Percentiles rank a stretch among this genome's conserved stretches.
phyloP scores from a whole-genome alignment of 345 rosid species.

The Cardamine resedifolia region DNA sequence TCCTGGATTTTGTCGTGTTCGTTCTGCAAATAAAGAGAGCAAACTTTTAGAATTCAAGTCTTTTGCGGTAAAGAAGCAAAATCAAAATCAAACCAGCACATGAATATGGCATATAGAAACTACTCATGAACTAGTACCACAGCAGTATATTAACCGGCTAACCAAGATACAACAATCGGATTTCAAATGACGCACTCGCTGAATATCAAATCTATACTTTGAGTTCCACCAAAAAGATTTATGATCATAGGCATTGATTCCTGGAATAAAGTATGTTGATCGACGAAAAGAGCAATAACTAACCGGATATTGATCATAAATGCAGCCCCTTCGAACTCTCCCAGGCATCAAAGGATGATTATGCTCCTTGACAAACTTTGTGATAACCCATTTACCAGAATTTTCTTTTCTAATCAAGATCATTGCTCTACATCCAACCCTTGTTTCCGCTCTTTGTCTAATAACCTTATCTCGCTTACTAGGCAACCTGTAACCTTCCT shows the following conservation, averaged over 20 bases:
- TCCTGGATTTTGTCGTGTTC: conserved; percentile 92
- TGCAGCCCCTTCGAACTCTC: conserved; percentile 84
- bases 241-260: neutral
- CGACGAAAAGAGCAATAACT: conserved; percentile 39
- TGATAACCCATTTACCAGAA: conserved; percentile 91
- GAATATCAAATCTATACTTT: neutral
- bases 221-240: neutral
- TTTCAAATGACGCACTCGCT: neutral
- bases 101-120: conserved; percentile 8
- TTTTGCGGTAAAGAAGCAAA: conserved; percentile 2
- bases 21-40: conserved; percentile 50
- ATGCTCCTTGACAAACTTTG: conserved; percentile 91
- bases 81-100: conserved; percentile 16
- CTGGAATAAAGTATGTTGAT: neutral
- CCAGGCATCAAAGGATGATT: conserved; percentile 86
- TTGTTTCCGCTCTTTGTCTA: conserved; percentile 93
- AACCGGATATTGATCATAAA: conserved; percentile 97
- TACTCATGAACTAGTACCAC: conserved; percentile 7
- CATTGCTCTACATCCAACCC: conserved; percentile 99
- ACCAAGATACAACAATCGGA: conserved; percentile 9
- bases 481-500: conserved; percentile 90
- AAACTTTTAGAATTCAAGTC: neutral
- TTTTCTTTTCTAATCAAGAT: conserved; percentile 89
- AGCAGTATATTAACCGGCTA: neutral
- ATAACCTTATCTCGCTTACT: conserved; percentile 92